Evolutionary conservation across 2,329 filamentous ascomycete genomes (phyloP), one percentile per base, ranked within the genome.

Genomic region (Talaromyces albobiverticillius): DNA sequence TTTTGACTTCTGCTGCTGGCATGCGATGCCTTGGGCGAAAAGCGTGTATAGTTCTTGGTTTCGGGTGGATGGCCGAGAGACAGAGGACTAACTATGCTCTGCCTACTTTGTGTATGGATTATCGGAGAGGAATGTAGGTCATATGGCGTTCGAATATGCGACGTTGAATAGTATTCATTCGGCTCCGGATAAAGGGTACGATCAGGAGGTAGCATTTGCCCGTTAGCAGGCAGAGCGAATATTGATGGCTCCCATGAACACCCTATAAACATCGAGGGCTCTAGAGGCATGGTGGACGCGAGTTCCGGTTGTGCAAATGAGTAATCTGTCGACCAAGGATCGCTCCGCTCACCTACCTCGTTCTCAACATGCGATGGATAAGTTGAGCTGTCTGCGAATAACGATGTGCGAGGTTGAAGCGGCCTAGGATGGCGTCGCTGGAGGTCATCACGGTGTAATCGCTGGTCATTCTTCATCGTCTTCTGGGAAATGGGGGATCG

Each of bases 181-280:
- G 31, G 14, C n/a, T 16, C 20, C 13, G 46, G 29, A 29, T 46
- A 41, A 43, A 20, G n/a, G 25, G 23, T 40, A 8, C 18, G 11
- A 22, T 52, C 22, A n/a, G 13, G 41, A n/a, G 29, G 14, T 34
- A 46, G 36, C 14, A 38, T n/a, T n/a, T 52, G 40, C 32, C 50
- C 46, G 23, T 22, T 43, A 3, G 41, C 14, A 26, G 25, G 23
- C 14, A 18, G 13, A 26, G 20, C 31, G 7, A 22, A 5, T n/a
- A 40, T 34, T 3, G 50, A 29, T 14, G 29, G 40, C 8, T 52
- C 40, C 50, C 41, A 45, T 22, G 50, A 31, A 22, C 32, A 23
- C 26, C 31, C 50, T 32, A 46, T 46, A 22, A 52, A 46, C 50
- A 46, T 46, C 23, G 50, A 45, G 25, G 50, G 32, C 41, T 46